Evolutionary conservation across 2,329 filamentous ascomycete species (phyloP).

Genomic region (Metarhizium rileyi): DNA sequence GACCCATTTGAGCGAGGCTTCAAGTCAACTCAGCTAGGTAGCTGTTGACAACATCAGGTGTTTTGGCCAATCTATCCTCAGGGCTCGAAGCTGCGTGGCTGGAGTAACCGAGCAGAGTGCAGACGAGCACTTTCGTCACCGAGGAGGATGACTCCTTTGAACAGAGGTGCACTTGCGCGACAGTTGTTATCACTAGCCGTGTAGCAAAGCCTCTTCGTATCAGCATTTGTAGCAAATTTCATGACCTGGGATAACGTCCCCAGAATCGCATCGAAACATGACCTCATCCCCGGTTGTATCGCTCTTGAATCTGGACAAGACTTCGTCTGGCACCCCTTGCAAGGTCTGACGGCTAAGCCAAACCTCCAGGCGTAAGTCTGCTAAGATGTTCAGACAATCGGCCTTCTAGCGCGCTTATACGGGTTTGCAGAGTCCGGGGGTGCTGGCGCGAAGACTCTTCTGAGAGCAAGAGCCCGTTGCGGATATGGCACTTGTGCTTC

Average conservation of each 20-base stretch:
- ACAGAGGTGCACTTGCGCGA: slow-evolving; percentile 24
- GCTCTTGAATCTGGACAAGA: neutral
- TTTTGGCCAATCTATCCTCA: slow-evolving; percentile 52
- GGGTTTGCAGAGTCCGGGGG: neutral
- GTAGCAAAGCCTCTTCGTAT: neutral
- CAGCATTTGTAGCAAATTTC: neutral
- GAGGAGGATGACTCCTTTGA: slow-evolving; percentile 44
- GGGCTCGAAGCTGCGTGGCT: slow-evolving; percentile 47
- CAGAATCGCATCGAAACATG: no score
- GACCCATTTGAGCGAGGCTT: slow-evolving; percentile 11
- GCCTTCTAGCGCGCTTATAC: neutral
- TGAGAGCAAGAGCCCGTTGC: neutral
- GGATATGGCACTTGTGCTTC: neutral
- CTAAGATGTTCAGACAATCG: neutral
- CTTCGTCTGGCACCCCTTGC: neutral
- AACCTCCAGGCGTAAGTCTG: neutral
- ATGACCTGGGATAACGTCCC: no score
- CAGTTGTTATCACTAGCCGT: slow-evolving; percentile 4
- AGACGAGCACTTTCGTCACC: slow-evolving; percentile 47
- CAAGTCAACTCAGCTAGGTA: no score
- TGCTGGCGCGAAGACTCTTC: neutral
- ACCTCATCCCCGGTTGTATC: no score
- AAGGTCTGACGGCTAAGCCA: neutral
- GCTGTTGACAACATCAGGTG: slow-evolving; percentile 37
- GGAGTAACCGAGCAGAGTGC: slow-evolving; percentile 44